Base-by-base conservation (phyloP, 2,329 filamentous ascomycete species). In the Ophiosphaerella narmari region DNA sequence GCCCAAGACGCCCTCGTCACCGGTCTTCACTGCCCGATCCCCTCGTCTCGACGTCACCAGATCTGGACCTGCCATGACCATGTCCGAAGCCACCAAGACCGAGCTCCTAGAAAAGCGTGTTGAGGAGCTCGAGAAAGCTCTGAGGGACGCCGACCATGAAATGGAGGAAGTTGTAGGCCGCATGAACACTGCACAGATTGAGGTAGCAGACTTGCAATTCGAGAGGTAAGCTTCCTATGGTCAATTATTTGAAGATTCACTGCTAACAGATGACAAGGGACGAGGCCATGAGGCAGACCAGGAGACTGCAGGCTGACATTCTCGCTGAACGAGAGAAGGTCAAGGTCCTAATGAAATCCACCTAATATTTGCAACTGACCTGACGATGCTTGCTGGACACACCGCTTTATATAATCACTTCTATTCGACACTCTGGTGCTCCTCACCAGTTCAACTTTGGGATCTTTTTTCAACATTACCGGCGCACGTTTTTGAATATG, bases 101-200 rank as follows among this genome's bases (percentile, higher is more conserved):
- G 84, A 89, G 53, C 80, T 83, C 50, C 84, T 99, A 31, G 89
- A 91, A 70, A 83, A 85, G 52, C 86, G 88, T 53, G 90, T 97
- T 7, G 78, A 85, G 48, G 91, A 96, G 74, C 84, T 99, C 2
- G 94, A 99, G 77, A 86, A 85, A 63, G 88, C 92, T 13, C 79
- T 95, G 11, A 75, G 82, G 5, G 84, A 90, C 57, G 88, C 90
- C 13, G 90, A 94, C 65, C 77, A 78, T 42, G 89, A 93, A 75
- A 93, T 94, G 88, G 85, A 90, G 67, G 86, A 90, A 72, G 90
- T 94, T 7, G 88, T 95, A 7, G 80, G 86, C 52, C 82, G 88
- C 56, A 93, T 95, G 86, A 93, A 90, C 74, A 79, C 80, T 61
- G 89, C 89, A 8, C 90, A 94, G 76, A 89, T 92, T 62, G 88